Base-by-base conservation (phyloP, 148 eudicot genomes). In the Rhododendron simsii region DNA sequence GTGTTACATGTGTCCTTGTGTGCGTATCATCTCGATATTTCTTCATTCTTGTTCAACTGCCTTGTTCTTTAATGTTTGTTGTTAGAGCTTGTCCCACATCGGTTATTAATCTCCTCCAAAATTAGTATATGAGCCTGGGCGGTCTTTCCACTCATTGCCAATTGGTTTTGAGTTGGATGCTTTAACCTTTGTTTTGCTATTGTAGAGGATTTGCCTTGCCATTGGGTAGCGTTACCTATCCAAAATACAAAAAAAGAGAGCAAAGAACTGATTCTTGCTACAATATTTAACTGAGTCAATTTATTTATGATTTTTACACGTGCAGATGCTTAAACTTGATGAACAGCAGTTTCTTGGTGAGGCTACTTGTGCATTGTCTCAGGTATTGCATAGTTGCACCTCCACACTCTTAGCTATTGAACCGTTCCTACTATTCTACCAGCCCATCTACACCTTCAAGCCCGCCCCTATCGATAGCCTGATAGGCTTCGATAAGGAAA, bases 301-400 rank as follows among this genome's bases (percentile, higher is more conserved):
- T 39, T 45, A 78, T 39, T 35, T 30, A 30, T 50, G 14, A 23
- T 53, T 48, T 87, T 84, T 78, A 30, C 85, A 86, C 75, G 63
- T 87, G 84, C 91, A 96, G 98, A 90, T 91, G 94, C 91, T 96
- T 85, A 95, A 94, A 90, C 89, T 95, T 91, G 99, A 97, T 47
- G 98, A 97, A 89, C 98, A 94, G 82, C 98, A 97, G 89, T 94
- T 92, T 91, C 96, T 97, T 82, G 99, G 99, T 21, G 98, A 95
- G 90, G 98, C 99, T 89, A 91, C 89, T 63, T 97, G 98, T 89
- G 88, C 94, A 79, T 91, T 97, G 84, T 91, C 99, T 45, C 93
- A 97, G 99, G 99, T 95, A 94, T 50, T 57, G 44, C 51, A 69
- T 57, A 26, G 63, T 9, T 81, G 26, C 78, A 2, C 41, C 76